Percentiles rank a stretch among this genome's conserved stretches.
Evolutionary conservation across 331 rosid species (phyloP).

Genomic region (Stylosanthes scabra): DNA sequence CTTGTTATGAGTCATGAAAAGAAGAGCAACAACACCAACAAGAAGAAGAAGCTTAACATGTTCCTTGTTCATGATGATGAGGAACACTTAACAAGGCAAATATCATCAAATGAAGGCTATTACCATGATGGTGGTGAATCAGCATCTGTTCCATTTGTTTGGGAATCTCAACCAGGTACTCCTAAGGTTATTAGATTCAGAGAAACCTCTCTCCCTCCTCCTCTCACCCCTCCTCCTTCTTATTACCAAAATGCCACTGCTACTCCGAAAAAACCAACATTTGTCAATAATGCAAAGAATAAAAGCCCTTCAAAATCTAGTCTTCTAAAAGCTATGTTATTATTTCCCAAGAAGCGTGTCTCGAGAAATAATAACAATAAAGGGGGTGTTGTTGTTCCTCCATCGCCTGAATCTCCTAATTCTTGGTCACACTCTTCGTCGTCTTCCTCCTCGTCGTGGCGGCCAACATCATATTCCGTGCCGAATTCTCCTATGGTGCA

Average conservation of each 20-base stretch:
- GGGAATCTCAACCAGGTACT: constrained; percentile 69
- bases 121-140: constrained; percentile 50
- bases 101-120: constrained; percentile 51
- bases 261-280: constrained; percentile 27
- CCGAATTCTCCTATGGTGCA: constrained; percentile 56
- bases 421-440: constrained; percentile 38
- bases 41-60: constrained; percentile 12
- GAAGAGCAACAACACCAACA: not conserved
- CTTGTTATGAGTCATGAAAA: constrained; percentile 17
- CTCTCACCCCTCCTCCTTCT: constrained; percentile 62
- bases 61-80: constrained; percentile 10
- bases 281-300: constrained; percentile 13
- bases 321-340: constrained; percentile 41
- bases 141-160: constrained; percentile 52
- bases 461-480: constrained; percentile 44
- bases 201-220: constrained; percentile 40
- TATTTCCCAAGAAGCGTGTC: constrained; percentile 49
- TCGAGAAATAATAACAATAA: constrained; percentile 30
- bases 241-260: constrained; percentile 38
- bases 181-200: constrained; percentile 45
- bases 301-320: constrained; percentile 25
- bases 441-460: constrained; percentile 20
- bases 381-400: not conserved
- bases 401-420: constrained; percentile 25
- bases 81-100: constrained; percentile 32